Conservation (phyloP, 306 rosid genomes). For the Lathyrus tuberosus region DNA sequence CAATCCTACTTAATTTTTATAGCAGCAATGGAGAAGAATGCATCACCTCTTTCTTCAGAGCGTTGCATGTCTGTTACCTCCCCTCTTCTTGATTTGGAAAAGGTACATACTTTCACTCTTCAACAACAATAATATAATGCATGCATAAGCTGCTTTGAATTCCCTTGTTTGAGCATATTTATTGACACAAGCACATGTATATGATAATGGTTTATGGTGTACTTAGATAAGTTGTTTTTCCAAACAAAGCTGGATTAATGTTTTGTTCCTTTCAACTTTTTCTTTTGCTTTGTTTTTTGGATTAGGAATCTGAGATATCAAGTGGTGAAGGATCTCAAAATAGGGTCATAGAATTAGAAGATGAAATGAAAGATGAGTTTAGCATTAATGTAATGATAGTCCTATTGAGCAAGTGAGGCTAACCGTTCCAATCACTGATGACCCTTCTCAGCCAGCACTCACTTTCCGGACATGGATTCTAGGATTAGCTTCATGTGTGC, state of each 20-base stretch:
- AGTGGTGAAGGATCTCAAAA: slow-evolving; percentile 53
- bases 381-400: slow-evolving; percentile 48
- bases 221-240: background rate
- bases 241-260: background rate
- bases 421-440: slow-evolving; percentile 69
- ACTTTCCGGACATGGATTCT: slow-evolving; percentile 90
- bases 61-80: slow-evolving; percentile 65
- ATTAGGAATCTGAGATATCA: slow-evolving; percentile 71
- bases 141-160: too few species aligned
- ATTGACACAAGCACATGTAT: background rate
- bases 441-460: slow-evolving; percentile 62
- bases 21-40: slow-evolving; percentile 49
- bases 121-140: background rate
- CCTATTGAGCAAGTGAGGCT: slow-evolving; percentile 81
- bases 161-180: too few species aligned
- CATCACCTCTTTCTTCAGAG: slow-evolving; percentile 60
- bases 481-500: slow-evolving; percentile 59
- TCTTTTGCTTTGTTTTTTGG: slow-evolving; percentile 12
- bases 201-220: background rate
- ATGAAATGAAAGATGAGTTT: background rate
- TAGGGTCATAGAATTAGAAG: slow-evolving; percentile 1
- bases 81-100: slow-evolving; percentile 90
- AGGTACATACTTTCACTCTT: slow-evolving; percentile 48
- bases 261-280: background rate
- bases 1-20: background rate